Evolutionary conservation across 140 eudicot genomes (phyloP).

Genomic region (Bidens hawaiensis): DNA sequence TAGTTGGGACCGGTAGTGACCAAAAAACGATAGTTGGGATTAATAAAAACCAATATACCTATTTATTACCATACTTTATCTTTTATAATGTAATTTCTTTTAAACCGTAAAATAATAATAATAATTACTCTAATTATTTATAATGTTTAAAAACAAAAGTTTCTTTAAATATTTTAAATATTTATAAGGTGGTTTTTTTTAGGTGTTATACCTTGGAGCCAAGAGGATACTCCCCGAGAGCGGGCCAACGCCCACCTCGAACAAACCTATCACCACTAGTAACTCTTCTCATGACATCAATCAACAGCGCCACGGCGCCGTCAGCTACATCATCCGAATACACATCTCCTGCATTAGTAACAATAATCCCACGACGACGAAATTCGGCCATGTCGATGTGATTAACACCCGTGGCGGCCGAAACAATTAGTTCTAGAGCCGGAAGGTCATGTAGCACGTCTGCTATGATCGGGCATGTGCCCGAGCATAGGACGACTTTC

Average conservation of each 20-base stretch:
- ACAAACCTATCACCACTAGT: constrained; percentile 22
- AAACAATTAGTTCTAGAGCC: constrained; percentile 18
- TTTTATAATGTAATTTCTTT: no score
- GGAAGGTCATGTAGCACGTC: constrained; percentile 17
- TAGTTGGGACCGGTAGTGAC: no score
- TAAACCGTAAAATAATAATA: no score
- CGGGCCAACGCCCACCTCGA: constrained; percentile 20
- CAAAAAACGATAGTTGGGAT: no score
- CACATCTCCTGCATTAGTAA: constrained; percentile 23
- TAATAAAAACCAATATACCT: no score
- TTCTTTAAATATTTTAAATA: no score
- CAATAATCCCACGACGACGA: constrained; percentile 16
- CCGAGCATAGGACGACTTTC: constrained; percentile 22
- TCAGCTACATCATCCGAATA: constrained; percentile 27
- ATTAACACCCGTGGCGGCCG: constrained; percentile 24
- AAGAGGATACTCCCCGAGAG: constrained; percentile 6
- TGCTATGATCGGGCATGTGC: constrained; percentile 11
- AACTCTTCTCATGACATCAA: constrained; percentile 25
- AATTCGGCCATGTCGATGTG: constrained; percentile 31
- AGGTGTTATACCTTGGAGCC: constrained; percentile 24
- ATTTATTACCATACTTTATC: no score
- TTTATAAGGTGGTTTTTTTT: no score
- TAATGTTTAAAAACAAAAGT: no score
- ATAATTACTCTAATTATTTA: no score
- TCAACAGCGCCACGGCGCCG: constrained; percentile 19